Evolutionary conservation across 1,284 basidiomycete species (phyloP).

Genomic region (Vanrija sp.): DNA sequence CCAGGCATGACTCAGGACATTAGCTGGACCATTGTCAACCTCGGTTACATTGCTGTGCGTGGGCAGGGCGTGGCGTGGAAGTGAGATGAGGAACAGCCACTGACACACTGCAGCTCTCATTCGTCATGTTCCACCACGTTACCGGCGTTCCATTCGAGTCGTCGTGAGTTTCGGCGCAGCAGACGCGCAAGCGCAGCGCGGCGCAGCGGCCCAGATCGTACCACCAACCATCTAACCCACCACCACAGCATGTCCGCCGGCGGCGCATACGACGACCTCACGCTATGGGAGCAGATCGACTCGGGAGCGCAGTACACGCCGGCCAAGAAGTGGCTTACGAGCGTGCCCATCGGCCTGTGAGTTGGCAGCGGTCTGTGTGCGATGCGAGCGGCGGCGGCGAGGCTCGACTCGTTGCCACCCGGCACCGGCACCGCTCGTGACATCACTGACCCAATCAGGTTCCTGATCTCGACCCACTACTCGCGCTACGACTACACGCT

Average conservation of each 20-base stretch:
- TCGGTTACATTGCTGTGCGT: conserved; percentile 85
- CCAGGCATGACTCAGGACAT: conserved; percentile 91
- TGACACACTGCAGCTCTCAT: conserved; percentile 66
- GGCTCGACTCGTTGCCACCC: too few species aligned
- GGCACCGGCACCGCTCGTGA: background rate
- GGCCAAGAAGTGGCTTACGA: conserved; percentile 95
- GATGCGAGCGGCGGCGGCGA: too few species aligned
- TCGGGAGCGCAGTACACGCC: conserved; percentile 98
- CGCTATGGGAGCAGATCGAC: conserved; percentile 99
- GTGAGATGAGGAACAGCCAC: background rate
- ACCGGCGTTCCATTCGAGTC: conserved; percentile 95
- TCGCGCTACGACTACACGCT: conserved; percentile 90
- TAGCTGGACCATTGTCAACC: conserved; percentile 92
- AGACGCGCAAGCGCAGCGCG: too few species aligned
- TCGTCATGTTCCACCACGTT: conserved; percentile 98
- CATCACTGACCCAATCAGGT: conserved; percentile 55
- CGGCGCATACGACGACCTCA: conserved; percentile 95
- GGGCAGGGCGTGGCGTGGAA: too few species aligned
- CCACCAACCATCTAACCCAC: background rate
- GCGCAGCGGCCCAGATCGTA: too few species aligned
- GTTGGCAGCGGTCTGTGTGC: conserved; percentile 41
- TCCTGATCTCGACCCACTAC: conserved; percentile 96
- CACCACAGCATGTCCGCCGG: conserved; percentile 55
- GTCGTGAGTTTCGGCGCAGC: conserved; percentile 29
- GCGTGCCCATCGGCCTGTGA: conserved; percentile 84